These are phyloP conservation scores for Phyllosticta citrichinensis DNA, from an alignment of 2,329 filamentous ascomycete species.

Conservation along the genomic window DNA sequence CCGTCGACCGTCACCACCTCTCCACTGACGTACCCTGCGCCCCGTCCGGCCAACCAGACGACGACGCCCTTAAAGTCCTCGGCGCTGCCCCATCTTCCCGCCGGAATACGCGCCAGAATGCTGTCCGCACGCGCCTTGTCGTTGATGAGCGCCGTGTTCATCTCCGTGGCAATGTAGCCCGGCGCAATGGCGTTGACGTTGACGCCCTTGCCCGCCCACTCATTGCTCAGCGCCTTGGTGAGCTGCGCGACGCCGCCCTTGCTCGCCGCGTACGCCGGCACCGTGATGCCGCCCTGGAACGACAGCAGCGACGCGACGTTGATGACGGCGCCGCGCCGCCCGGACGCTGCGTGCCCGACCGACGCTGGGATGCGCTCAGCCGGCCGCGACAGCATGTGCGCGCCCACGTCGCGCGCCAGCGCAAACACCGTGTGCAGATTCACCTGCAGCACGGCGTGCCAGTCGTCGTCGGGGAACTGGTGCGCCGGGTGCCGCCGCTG, in stretches of 20 bases:
- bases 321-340: constrained; percentile 62
- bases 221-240: constrained; percentile 76
- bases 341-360: constrained; percentile 26
- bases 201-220: constrained; percentile 72
- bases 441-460: constrained; percentile 73
- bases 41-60: constrained; percentile 65
- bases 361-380: constrained; percentile 16
- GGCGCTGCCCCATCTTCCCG: constrained; percentile 69
- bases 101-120: constrained; percentile 73
- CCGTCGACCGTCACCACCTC: constrained; percentile 79
- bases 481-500: constrained; percentile 69
- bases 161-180: constrained; percentile 87
- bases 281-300: constrained; percentile 80
- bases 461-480: constrained; percentile 66
- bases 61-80: constrained; percentile 82
- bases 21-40: constrained; percentile 73
- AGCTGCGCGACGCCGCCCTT: constrained; percentile 81
- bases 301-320: constrained; percentile 74
- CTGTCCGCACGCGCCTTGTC: constrained; percentile 59
- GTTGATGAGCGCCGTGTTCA: constrained; percentile 75
- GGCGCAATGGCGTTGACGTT: constrained; percentile 84
- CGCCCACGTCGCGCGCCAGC: constrained; percentile 64
- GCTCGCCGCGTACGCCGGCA: constrained; percentile 76
- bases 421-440: constrained; percentile 78
- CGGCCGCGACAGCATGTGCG: constrained; percentile 59